Evolutionary conservation across 1,284 basidiomycete species (phyloP).

Genomic region (Vanrija sp.): DNA sequence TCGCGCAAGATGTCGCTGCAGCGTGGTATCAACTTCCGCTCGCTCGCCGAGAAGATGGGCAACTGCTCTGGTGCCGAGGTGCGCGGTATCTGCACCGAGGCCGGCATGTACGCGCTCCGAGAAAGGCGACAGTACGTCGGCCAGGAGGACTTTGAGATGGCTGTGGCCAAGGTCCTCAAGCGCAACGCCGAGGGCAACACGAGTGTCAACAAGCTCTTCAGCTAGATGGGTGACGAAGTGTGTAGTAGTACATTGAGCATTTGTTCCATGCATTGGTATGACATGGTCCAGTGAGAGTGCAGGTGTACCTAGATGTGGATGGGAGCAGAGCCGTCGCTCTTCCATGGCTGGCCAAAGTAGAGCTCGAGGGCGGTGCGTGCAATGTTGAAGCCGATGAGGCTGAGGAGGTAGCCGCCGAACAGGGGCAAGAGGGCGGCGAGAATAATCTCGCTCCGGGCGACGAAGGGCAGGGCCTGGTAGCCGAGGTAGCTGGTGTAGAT

Average conservation of each 20-base stretch:
- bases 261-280: too few species aligned
- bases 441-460: conserved; percentile 78
- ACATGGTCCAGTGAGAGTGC: too few species aligned
- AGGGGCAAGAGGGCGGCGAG: conserved; percentile 79
- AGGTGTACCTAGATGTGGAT: neutral
- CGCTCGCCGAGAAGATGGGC: conserved; percentile 97
- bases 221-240: conserved; percentile 20
- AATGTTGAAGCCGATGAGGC: conserved; percentile 83
- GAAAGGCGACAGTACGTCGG: conserved; percentile 95
- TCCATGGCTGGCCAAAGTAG: conserved; percentile 62
- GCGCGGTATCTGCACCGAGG: conserved; percentile 96
- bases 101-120: conserved; percentile 95
- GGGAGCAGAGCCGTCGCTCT: neutral
- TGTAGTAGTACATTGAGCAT: too few species aligned
- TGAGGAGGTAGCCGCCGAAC: conserved; percentile 76
- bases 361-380: conserved; percentile 68
- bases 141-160: conserved; percentile 98
- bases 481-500: conserved; percentile 86
- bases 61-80: conserved; percentile 98
- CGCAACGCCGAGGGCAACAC: conserved; percentile 89
- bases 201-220: conserved; percentile 82
- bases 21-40: conserved; percentile 91
- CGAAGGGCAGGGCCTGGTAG: conserved; percentile 80
- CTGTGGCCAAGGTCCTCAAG: conserved; percentile 92
- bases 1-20: conserved; percentile 99